Base-by-base conservation (phyloP, 1,284 basidiomycete genomes). In the Mycena sp. region DNA sequence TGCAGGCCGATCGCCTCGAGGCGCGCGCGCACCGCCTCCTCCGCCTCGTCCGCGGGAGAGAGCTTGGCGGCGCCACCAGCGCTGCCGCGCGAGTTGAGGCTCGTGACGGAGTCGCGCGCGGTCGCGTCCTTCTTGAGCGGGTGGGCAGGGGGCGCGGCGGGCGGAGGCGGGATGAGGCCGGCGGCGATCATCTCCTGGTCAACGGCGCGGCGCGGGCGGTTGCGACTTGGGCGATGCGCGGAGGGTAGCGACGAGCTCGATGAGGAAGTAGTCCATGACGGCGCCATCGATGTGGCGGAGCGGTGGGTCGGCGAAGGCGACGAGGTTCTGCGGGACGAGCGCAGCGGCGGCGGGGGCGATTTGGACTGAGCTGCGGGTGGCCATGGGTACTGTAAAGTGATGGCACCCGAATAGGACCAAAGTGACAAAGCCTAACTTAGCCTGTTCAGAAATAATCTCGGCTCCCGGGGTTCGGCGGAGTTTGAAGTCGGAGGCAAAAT, bases 1-100 rank as follows among this genome's bases (percentile, higher is more conserved):
- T 96, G 93, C 69, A 89, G 77, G 0, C 96, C 96, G 66, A 98
- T 93, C 7, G 87, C 80, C 75, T 97, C 95, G 41, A 97, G 79
- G 53, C 94, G 81, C 29, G 83, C 77, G 40, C 86, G 79, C 14
- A 95, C 76, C 9, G 85, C 90, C 53, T 91, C 89, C 54, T 95
- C 93, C 17, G 89, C 90, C 12, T 93, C 91, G 38, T 93, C 87
- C 17, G 79, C 72, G 2, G 71, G 60, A 1, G 70, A 61, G 48
- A 52, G 58, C 54, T 77, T 35, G 32, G 9, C 32, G 32, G 9
- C 78, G 3, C 71, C 72, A 11, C 72, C 72, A 43, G 73, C 74
- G 41, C 77, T 77, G 40, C 72, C 72, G 38, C 76, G 76, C 26
- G 84, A 83, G 10, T 72, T 72, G 52, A 82, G 73, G 70, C 84